A percentile compares a stretch with the other conserved stretches of the same genome.
Conservation (phyloP, 768 basidiomycete species). For the Pisolithus sp. region DNA sequence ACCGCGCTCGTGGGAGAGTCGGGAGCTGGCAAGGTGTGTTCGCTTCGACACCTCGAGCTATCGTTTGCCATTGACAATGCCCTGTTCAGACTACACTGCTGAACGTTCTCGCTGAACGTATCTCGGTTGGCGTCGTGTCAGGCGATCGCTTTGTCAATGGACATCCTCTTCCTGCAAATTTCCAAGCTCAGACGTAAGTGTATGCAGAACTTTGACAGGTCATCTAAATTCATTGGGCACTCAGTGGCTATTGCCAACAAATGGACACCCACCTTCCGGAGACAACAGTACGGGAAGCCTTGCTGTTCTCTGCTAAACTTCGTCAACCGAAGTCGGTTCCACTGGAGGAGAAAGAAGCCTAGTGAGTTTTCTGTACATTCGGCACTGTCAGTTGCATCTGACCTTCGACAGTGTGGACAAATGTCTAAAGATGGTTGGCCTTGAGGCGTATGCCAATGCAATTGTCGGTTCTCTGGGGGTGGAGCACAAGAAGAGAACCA, state of each 20-base stretch:
- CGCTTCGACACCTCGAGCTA: neutral
- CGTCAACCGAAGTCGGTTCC: conserved; percentile 68
- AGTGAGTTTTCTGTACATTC: conserved; percentile 41
- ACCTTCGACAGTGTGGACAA: conserved; percentile 39
- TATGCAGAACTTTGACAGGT: neutral
- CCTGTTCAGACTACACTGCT: conserved; percentile 46
- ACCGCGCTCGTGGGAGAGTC: conserved; percentile 47
- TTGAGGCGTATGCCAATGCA: conserved; percentile 55
- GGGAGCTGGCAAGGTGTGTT: conserved; percentile 25
- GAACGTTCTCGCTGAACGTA: conserved; percentile 50
- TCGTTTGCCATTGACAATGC: neutral
- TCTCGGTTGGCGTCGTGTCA: conserved; percentile 39
- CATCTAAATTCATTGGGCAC: neutral
- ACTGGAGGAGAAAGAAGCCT: conserved; percentile 66
- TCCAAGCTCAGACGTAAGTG: conserved; percentile 52
- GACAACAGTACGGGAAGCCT: conserved; percentile 73
- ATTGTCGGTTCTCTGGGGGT: conserved; percentile 51
- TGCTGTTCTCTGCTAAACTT: conserved; percentile 72
- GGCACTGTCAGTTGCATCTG: neutral
- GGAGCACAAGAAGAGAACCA: conserved; percentile 49
- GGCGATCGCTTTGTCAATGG: conserved; percentile 55
- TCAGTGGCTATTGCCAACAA: conserved; percentile 77
- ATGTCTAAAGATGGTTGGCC: conserved; percentile 59
- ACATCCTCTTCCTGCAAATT: conserved; percentile 46
- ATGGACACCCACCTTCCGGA: conserved; percentile 74